Evolutionary conservation across 345 rosid genomes (phyloP).

Genomic region (Eucalyptus curtisii): DNA sequence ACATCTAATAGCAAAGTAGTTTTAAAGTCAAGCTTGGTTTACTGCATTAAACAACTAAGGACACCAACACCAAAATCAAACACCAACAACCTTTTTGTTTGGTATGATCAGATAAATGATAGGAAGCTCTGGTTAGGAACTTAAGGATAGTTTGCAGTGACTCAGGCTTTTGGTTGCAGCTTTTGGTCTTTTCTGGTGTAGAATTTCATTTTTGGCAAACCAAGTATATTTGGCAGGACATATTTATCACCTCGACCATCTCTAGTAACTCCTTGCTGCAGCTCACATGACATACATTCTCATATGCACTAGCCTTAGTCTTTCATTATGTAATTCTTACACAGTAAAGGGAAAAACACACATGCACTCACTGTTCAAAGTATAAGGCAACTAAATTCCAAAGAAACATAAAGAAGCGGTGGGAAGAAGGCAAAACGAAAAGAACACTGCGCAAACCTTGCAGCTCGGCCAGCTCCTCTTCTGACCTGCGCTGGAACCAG

Average conservation of each 20-base stretch:
- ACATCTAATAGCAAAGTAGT: background rate
- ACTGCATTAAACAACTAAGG: background rate
- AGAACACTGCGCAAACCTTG: slow-evolving; percentile 34
- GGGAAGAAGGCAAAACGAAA: background rate
- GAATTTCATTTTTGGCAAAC: background rate
- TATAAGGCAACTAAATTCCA: background rate
- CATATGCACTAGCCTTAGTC: background rate
- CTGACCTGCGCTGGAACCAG: slow-evolving; percentile 95
- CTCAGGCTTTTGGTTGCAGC: background rate
- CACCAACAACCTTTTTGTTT: background rate
- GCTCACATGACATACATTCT: background rate
- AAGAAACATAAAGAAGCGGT: background rate
- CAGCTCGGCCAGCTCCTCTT: slow-evolving; percentile 84
- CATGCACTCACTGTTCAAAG: background rate
- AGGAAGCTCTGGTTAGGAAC: background rate
- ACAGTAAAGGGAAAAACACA: background rate
- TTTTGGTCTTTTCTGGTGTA: background rate
- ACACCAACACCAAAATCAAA: background rate
- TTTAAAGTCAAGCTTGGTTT: background rate
- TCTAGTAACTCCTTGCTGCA: background rate
- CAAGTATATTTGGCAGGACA: background rate
- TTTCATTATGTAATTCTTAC: background rate
- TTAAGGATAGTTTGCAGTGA: background rate
- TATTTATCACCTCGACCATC: background rate
- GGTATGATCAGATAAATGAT: background rate